Base-by-base conservation (phyloP, 805 yeast genomes). In the Ascoidea rubescens region DNA sequence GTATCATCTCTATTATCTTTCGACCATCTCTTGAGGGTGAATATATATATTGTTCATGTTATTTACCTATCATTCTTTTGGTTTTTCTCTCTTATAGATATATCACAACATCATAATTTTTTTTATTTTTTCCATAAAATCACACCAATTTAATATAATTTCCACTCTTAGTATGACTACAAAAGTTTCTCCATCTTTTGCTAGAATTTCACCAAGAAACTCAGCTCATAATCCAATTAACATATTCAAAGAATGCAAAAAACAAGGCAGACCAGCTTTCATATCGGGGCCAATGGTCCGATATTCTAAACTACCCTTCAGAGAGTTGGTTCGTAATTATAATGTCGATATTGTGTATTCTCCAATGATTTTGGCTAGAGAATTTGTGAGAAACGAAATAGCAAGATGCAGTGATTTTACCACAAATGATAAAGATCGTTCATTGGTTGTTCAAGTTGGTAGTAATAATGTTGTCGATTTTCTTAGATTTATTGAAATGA, bases 261-360 rank as follows among this genome's bases (percentile, higher is more conserved):
- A 58, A 30, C 77, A 74, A 54, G 70, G 71, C 4, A 66, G 83
- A 54, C 82, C 84, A 0, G 87, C 77, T 1, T 75, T 73, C 47
- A 73, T 85, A 8, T 82, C 87, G 0, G 99, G 98, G 0, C 99
- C 99, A 4, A 93, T 93, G 99, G 99, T 93, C 0, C 71, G 99
- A 50, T 93, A 93, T 70, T 87, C 96, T 1, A 91, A 93, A 65
- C 74, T 93, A 47, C 96, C 98, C 2, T 91, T 93, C 62, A 73
- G 99, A 51, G 86, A 87, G 54, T 70, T 87, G 5, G 81, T 85
- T 14, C 67, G 96, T 37, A 80, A 81, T 45, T 87, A 81, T 64
- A 72, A 77, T 51, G 79, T 82, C 48, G 96, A 89, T 63, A 82
- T 91, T 6, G 95, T 88, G 3, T 90, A 93, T 62, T 79, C 96